Conservation (phyloP, 2,329 filamentous ascomycete species). For the Teratosphaeria nubilosa region DNA sequence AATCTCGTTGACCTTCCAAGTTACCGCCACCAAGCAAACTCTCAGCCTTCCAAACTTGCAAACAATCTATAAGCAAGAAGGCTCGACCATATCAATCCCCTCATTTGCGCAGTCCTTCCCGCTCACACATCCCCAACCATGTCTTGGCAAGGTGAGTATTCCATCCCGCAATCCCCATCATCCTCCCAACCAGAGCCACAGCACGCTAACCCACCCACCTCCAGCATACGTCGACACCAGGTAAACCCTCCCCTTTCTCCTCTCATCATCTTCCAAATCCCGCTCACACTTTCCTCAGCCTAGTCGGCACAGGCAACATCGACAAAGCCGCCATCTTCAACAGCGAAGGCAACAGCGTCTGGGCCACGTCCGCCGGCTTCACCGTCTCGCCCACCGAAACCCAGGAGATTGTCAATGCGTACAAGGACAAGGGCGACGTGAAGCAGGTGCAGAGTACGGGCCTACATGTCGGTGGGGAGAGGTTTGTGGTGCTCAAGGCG, state of each 20-base stretch:
- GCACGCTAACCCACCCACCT: slow-evolving; percentile 6
- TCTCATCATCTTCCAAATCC: slow-evolving; percentile 1
- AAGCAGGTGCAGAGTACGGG: slow-evolving; percentile 63
- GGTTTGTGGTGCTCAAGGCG: slow-evolving; percentile 66
- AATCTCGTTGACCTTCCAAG: neutral
- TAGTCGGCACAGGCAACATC: slow-evolving; percentile 67
- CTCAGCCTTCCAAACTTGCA: neutral
- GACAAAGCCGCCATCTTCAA: slow-evolving; percentile 82
- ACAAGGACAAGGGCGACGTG: slow-evolving; percentile 47
- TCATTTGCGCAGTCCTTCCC: neutral
- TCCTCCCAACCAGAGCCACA: neutral
- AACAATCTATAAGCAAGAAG: neutral
- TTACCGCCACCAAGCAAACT: neutral
- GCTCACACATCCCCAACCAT: slow-evolving; percentile 35
- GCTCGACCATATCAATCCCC: neutral
- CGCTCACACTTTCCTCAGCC: slow-evolving; percentile 42
- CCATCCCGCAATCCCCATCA: slow-evolving; percentile 4
- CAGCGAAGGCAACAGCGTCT: slow-evolving; percentile 66
- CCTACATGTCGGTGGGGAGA: slow-evolving; percentile 63
- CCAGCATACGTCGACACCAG: slow-evolving; percentile 53
- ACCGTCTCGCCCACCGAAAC: slow-evolving; percentile 55
- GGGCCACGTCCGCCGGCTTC: slow-evolving; percentile 64
- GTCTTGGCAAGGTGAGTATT: slow-evolving; percentile 62
- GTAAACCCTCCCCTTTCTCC: slow-evolving; percentile 29
- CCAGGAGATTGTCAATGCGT: slow-evolving; percentile 40